Evolutionary conservation across 2,329 filamentous ascomycete genomes (phyloP).

Genomic region (Monosporascus sp.): DNA sequence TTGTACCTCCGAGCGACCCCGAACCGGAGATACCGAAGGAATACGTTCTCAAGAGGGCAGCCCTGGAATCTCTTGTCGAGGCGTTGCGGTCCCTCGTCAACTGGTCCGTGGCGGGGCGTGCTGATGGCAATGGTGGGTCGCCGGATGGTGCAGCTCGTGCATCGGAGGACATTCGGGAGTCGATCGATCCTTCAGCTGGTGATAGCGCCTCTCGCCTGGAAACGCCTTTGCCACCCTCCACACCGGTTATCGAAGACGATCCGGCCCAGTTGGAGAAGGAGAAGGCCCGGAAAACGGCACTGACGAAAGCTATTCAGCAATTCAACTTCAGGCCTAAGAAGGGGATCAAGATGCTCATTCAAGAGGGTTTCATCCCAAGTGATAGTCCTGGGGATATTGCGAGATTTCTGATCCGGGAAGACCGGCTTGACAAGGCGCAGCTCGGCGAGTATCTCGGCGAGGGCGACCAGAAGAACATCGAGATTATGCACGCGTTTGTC

Average conservation of each 20-base stretch:
- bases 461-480: conserved; percentile 86
- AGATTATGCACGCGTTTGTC: conserved; percentile 97
- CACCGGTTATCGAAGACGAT: conserved; percentile 76
- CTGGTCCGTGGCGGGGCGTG: conserved; percentile 67
- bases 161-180: conserved; percentile 59
- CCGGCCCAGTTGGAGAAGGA: conserved; percentile 90
- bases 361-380: conserved; percentile 81
- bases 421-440: conserved; percentile 82
- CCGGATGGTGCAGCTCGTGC: conserved; percentile 45
- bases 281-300: conserved; percentile 87
- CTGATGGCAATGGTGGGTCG: conserved; percentile 53
- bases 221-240: conserved; percentile 55
- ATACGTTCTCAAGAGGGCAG: conserved; percentile 84
- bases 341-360: conserved; percentile 76
- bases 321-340: conserved; percentile 99
- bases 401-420: conserved; percentile 72
- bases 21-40: conserved; percentile 78
- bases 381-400: conserved; percentile 78
- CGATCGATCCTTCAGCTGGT: conserved; percentile 64
- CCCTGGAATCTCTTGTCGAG: conserved; percentile 82
- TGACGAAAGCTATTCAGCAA: conserved; percentile 80
- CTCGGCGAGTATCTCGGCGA: conserved; percentile 94
- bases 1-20: conserved; percentile 51
- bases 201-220: conserved; percentile 58
- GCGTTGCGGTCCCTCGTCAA: conserved; percentile 85